Base-by-base conservation (phyloP, 768 basidiomycete genomes). In the Amanita exitialis region DNA sequence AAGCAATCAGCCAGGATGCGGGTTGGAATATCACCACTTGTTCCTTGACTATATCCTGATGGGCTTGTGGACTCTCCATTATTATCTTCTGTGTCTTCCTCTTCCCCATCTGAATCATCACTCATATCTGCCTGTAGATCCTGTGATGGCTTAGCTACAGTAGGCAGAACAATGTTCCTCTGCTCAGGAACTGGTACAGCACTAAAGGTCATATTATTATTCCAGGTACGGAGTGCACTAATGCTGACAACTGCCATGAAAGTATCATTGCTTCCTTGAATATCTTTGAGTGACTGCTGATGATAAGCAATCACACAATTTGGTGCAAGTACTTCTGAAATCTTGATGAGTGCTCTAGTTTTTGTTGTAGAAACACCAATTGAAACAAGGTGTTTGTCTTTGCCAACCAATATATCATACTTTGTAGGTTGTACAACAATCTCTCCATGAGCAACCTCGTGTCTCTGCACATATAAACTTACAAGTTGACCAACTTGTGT, bases 291-390 rank as follows among this genome's bases (percentile, higher is more conserved):
- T 5, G 53, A 47, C 28, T 37, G 35, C 13, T 52, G 51, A 47
- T 56, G 55, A 23, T 45, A 44, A 8, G 49, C 28, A 12, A 58
- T 44, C 6, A 56, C 46, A 41, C 42, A 54, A 13, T 46, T 35
- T 28, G 57, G 57, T 49, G 57, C 57, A 20, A 58, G 43, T 3
- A 58, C 51, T 37, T 56, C 42, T 13, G 28, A 44, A 30, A 58
- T 52, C 18, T 47, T n/a, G 25, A 58, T 39, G 2, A 58, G 38
- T 32, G 56, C 57, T 38, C 53, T 28, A 5, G 55, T 58, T 30
- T 43, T 49, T 3, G 57, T 58, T 12, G 53, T 52, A 41, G 55
- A 54, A 7, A 57, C 49, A 39, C 43, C 36, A 20, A 58, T 35
- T 35, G 47, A 51, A 1, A 30, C 37, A 28, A 27, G 37, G 13